A percentile compares a stretch with the other conserved stretches of the same genome.
phyloP scores from a whole-genome alignment of 2,329 filamentous ascomycete genomes.

The Aspergillus neotritici region DNA sequence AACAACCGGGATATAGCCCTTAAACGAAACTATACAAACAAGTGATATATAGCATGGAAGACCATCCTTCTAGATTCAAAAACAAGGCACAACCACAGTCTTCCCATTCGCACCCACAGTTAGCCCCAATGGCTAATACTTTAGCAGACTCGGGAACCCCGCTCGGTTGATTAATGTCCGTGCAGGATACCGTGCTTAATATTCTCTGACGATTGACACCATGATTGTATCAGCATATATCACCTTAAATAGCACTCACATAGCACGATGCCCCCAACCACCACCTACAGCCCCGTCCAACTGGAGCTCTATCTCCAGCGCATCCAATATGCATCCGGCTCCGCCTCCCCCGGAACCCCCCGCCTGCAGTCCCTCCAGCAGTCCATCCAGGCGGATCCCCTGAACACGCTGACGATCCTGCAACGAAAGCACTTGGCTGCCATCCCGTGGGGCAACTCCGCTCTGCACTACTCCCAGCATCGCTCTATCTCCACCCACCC shows the following conservation, averaged over 20 bases:
- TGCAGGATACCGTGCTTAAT: no score
- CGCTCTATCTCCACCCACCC: constrained; percentile 47
- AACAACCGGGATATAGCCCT: no score
- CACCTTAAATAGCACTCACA: no score
- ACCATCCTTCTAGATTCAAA: no score
- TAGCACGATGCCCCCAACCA: constrained; percentile 1
- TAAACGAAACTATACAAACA: no score
- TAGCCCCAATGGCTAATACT: no score
- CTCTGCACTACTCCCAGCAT: constrained; percentile 50
- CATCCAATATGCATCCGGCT: constrained; percentile 21
- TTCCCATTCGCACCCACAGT: no score
- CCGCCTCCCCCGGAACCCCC: constrained; percentile 10
- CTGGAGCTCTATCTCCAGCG: constrained; percentile 33
- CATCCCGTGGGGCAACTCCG: constrained; percentile 55
- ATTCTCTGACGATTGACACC: not conserved
- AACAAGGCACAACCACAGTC: no score
- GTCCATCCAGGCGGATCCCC: constrained; percentile 24
- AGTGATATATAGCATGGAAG: no score
- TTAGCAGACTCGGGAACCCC: no score
- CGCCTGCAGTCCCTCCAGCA: constrained; percentile 24
- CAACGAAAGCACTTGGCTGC: constrained; percentile 43
- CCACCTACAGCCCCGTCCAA: constrained; percentile 31
- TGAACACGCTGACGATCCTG: constrained; percentile 28
- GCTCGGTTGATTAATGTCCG: no score
- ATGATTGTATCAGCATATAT: not conserved